A percentile compares a stretch with the other conserved stretches of the same genome.
phyloP scores from a whole-genome alignment of 2,329 filamentous ascomycete genomes.

The Epicoccum sorghinum region DNA sequence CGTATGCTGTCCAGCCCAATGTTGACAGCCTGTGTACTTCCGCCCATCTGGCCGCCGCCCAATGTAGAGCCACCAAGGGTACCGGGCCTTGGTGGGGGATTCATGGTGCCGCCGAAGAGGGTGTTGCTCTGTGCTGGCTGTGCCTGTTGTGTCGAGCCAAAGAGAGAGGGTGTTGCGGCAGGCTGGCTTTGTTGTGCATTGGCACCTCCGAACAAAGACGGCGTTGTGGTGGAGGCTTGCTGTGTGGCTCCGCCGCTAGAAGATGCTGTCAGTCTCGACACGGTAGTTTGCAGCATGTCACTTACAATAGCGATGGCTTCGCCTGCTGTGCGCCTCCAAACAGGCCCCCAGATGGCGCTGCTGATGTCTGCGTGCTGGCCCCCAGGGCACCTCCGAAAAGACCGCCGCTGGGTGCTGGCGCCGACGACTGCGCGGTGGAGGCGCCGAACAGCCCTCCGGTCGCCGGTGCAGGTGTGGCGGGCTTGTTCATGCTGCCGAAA shows the following conservation, averaged over 20 bases:
- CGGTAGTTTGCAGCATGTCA: slow-evolving; percentile 11
- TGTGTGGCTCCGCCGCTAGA: slow-evolving; percentile 44
- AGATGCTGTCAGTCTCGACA: slow-evolving; percentile 35
- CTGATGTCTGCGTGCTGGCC: slow-evolving; percentile 27
- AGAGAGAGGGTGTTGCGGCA: slow-evolving; percentile 40
- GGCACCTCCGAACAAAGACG: slow-evolving; percentile 41
- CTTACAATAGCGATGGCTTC: slow-evolving; percentile 49
- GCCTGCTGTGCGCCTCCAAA: slow-evolving; percentile 37
- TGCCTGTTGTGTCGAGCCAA: slow-evolving; percentile 33
- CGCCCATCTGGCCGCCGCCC: slow-evolving; percentile 35
- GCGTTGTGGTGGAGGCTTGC: slow-evolving; percentile 27
- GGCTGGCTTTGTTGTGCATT: slow-evolving; percentile 39
- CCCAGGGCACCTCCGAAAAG: slow-evolving; percentile 46
- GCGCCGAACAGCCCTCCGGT: slow-evolving; percentile 45
- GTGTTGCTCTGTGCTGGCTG: slow-evolving; percentile 39
- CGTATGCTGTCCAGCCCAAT: slow-evolving; percentile 67
- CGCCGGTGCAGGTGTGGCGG: slow-evolving; percentile 31
- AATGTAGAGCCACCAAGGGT: slow-evolving; percentile 33
- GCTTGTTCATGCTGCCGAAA: slow-evolving; percentile 47
- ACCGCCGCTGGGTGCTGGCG: slow-evolving; percentile 34
- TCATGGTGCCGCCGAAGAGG: slow-evolving; percentile 43
- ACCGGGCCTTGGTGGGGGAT: slow-evolving; percentile 36
- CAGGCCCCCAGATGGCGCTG: slow-evolving; percentile 40
- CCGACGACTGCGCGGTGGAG: slow-evolving; percentile 35
- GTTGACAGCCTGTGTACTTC: slow-evolving; percentile 36